Evolutionary conservation across 805 yeast genomes (phyloP).

Genomic region (Torulaspora maleeae): DNA sequence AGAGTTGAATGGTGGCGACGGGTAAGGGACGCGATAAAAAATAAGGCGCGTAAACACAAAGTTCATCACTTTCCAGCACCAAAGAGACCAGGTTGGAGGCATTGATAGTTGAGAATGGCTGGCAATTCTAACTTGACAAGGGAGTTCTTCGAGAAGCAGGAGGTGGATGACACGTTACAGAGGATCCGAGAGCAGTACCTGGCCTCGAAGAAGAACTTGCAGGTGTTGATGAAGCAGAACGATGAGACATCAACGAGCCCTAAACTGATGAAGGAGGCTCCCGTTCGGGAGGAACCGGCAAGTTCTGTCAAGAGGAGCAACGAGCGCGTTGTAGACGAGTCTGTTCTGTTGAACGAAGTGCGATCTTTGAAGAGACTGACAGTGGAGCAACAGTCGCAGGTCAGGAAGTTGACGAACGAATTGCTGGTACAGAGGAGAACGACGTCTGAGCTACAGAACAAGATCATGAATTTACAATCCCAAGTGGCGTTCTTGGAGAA

Average conservation of each 20-base stretch:
- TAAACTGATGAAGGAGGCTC: not conserved
- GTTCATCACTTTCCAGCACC: not conserved
- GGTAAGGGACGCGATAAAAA: constrained; percentile 4
- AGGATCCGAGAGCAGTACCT: constrained; percentile 29
- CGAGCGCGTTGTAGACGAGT: not conserved
- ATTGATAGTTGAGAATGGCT: not conserved
- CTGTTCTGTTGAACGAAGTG: constrained; percentile 14
- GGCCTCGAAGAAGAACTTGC: constrained; percentile 27
- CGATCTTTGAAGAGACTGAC: constrained; percentile 18
- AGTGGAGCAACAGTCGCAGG: constrained; percentile 22
- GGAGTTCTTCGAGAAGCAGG: constrained; percentile 20
- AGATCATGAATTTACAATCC: constrained; percentile 16
- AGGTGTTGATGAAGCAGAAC: constrained; percentile 20
- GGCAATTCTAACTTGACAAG: constrained; percentile 9
- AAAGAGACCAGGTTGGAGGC: not conserved
- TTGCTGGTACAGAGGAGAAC: constrained; percentile 16
- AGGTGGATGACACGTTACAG: constrained; percentile 32
- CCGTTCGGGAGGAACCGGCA: not conserved
- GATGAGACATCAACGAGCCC: constrained; percentile 3
- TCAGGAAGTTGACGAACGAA: constrained; percentile 18
- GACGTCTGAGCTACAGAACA: constrained; percentile 16
- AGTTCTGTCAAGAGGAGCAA: not conserved
- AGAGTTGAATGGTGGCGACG: not conserved
- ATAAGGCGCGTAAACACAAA: constrained; percentile 8
- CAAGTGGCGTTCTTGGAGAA: constrained; percentile 14